Base-by-base conservation (phyloP, 257 asterid species). In the Osmanthus fragrans region DNA sequence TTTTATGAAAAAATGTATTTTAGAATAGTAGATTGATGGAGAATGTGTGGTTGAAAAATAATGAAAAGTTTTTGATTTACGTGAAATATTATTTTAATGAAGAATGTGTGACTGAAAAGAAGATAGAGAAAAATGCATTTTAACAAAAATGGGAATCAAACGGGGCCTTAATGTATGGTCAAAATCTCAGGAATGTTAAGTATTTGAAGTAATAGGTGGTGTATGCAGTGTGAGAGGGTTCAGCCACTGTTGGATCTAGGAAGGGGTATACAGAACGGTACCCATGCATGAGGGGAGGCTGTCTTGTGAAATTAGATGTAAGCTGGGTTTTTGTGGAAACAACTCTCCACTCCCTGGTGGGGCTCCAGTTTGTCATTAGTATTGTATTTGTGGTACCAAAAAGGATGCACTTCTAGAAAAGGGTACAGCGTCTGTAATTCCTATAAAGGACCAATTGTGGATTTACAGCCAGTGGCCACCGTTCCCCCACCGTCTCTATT, bases 181-280 rank as follows among this genome's bases (percentile, higher is more conserved):
- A 33, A 23, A 39, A 42, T 19, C 5, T 40, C 67, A 12, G 7
- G 32, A 23, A 27, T 3, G 3, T 18, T 18, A 18, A 54, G 64
- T 19, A 54, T 19, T 54, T 63, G 33, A 63, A 63, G 69, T 63
- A 63, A 63, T 63, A 63, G 18, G 3, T 5, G 65, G 68, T 11
- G 7, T 58, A 58, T 58, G 67, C 68, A 63, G 65, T 63, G 18
- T 63, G 68, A 23, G 68, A 63, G 30, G 68, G 33, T 63, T 63
- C 69, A 63, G 34, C 16, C 32, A 21, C 68, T 60, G 68, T 23
- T 8, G 68, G 68, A 5, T 60, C 68, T 60, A 60, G 68, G 33
- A 10, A 60, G 18, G 68, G 32, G 33, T 23, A 60, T 25, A 3
- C 33, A 23, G 68, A 60, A 12, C 2, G 5, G 68, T 60, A 9